Percentiles rank a stretch among this genome's conserved stretches.
Evolutionary conservation across 176 grass and related monocot genomes (phyloP).

Genomic region (Zea luxurians): DNA sequence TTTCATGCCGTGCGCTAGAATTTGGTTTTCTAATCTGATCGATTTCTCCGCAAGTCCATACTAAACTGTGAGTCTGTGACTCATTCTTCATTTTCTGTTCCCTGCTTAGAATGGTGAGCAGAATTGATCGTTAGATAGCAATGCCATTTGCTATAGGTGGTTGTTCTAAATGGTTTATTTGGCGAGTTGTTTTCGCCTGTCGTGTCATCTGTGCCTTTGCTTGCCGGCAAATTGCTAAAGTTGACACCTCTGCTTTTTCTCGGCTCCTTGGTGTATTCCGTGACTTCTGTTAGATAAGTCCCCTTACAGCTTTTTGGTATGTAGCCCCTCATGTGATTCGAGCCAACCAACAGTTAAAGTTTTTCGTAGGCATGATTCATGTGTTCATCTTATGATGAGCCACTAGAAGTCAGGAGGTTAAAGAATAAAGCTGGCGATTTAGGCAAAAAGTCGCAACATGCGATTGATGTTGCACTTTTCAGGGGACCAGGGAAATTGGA

Average conservation of each 20-base stretch:
- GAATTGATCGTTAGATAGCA: slow-evolving; percentile 34
- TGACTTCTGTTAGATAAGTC: slow-evolving; percentile 55
- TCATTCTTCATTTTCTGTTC: slow-evolving; percentile 20
- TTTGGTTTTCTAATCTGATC: slow-evolving; percentile 3
- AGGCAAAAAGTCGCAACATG: slow-evolving; percentile 34
- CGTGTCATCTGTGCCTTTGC: slow-evolving; percentile 43
- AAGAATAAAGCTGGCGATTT: slow-evolving; percentile 33
- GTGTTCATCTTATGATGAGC: slow-evolving; percentile 55
- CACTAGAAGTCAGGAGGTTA: slow-evolving; percentile 41
- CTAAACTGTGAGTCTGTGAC: neutral
- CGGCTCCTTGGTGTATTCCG: slow-evolving; percentile 47
- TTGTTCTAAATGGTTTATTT: slow-evolving; percentile 33
- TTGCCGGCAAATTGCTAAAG: slow-evolving; percentile 59
- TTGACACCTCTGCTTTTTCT: slow-evolving; percentile 52
- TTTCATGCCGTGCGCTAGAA: neutral
- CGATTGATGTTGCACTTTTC: slow-evolving; percentile 32
- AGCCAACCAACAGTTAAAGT: slow-evolving; percentile 65
- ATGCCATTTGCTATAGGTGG: slow-evolving; percentile 38
- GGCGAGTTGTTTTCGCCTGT: slow-evolving; percentile 35
- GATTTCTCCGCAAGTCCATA: neutral
- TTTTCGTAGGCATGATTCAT: slow-evolving; percentile 51
- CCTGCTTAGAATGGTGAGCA: neutral
- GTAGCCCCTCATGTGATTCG: slow-evolving; percentile 67
- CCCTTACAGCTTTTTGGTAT: slow-evolving; percentile 44
- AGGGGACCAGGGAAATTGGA: slow-evolving; percentile 21